Base-by-base conservation (phyloP, 1,139 yeast genomes). In the Hyphopichia fennica region DNA sequence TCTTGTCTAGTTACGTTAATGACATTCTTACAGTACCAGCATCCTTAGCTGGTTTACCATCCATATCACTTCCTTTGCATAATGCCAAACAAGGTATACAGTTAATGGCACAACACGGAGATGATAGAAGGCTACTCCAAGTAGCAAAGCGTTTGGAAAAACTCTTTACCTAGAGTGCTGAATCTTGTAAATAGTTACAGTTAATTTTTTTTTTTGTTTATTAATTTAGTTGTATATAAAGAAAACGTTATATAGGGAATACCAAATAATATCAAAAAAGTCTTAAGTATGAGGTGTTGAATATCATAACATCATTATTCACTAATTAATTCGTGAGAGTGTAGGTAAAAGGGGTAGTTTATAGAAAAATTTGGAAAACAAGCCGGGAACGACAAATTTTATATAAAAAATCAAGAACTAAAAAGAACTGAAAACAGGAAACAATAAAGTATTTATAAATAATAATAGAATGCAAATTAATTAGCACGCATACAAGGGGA, bases 11-110 rank as follows among this genome's bases (percentile, higher is more conserved):
- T 15, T 90, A 87, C 53, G 72, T 84, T 39, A 87, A 89, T 58
- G 99, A 95, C 59, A 81, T 87, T 1, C 72, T 90, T 46, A 89
- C 97, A 0, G 86, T 91, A 3, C 97, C 99, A 0, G 87, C 95
- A 35, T 90, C 96, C 1, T 66, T 95, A 47, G 95, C 96, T 0
- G 99, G 98, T 0, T 64, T 93, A 3, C 99, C 99, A 1, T 79
- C 96, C 0, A 74, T 91, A 10, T 77, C 86, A 0, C 66, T 91
- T 2, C 99, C 99, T 1, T 75, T 69, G 55, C 62, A 57, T 14
- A 49, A 47, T 7, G 60, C 63, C 2, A 49, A 58, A 11, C 78
- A 81, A 0, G 78, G 87, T 1, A 69, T 93, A 29, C 99, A 95
- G 57, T 54, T 93, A 2, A 77, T 84, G 57, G 96, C 93, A 1